These are phyloP conservation scores for Pythium periplocum DNA, from an alignment of 352 stramenopile species.

Conservation along the genomic window DNA sequence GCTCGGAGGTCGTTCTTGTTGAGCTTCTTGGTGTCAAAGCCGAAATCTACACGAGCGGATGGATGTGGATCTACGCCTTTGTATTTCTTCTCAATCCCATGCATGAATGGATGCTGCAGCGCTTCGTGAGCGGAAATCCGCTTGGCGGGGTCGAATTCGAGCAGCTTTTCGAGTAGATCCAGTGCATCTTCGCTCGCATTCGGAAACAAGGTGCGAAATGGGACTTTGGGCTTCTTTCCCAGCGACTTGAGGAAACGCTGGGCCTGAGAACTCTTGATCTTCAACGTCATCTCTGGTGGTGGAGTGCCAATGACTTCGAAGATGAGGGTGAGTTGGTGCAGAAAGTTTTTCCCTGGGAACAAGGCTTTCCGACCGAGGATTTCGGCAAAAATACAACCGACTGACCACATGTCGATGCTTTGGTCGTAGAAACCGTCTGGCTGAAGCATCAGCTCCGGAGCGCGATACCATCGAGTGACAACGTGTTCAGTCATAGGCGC, in stretches of 20 bases:
- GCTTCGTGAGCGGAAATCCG: constrained; percentile 57
- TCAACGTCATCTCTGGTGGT: constrained; percentile 27
- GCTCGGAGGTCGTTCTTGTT: constrained; percentile 59
- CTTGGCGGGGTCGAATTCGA: constrained; percentile 60
- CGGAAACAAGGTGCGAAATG: constrained; percentile 49
- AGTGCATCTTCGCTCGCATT: constrained; percentile 42
- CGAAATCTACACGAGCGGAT: constrained; percentile 45
- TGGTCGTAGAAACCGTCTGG: constrained; percentile 83
- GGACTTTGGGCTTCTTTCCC: constrained; percentile 46
- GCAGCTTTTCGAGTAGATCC: constrained; percentile 54
- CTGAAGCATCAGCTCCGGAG: constrained; percentile 89
- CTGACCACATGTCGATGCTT: constrained; percentile 90
- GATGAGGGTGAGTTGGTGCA: constrained; percentile 75
- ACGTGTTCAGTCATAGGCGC: constrained; percentile 79
- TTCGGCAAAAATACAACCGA: constrained; percentile 80
- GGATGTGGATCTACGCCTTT: constrained; percentile 34
- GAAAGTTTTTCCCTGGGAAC: constrained; percentile 76
- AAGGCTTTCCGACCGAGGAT: constrained; percentile 69
- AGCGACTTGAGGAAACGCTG: constrained; percentile 66
- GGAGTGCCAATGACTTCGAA: constrained; percentile 73
- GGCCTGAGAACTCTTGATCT: constrained; percentile 70
- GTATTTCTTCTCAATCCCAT: constrained; percentile 63
- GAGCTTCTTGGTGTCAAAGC: constrained; percentile 71
- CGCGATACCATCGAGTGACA: constrained; percentile 89
- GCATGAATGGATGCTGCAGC: constrained; percentile 63